phyloP scores from a whole-genome alignment of 441 rosid species.

The Pelargonium australe region DNA sequence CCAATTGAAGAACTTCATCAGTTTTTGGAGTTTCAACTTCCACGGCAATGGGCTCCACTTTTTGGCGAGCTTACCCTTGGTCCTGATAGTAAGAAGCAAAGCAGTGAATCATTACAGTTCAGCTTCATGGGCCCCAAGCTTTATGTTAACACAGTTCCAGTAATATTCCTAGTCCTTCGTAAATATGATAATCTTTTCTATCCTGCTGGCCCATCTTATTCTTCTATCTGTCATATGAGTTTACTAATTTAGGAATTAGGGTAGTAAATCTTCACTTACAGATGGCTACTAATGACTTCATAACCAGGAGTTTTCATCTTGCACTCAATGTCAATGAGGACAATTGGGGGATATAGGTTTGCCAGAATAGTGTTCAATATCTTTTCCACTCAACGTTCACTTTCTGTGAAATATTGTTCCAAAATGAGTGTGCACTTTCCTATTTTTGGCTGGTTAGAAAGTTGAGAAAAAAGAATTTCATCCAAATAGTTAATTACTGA shows the following conservation, averaged over 20 bases:
- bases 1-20: constrained; percentile 84
- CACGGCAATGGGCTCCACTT: constrained; percentile 94
- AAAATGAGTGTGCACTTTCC: no score
- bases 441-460: no score
- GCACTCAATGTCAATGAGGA: background rate
- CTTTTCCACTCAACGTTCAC: no score
- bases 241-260: no score
- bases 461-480: no score
- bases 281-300: background rate
- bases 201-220: background rate
- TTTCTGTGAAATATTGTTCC: no score
- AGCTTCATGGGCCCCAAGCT: constrained; percentile 90
- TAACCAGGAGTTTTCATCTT: background rate
- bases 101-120: constrained; percentile 66
- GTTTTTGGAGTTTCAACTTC: constrained; percentile 92
- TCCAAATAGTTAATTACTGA: no score
- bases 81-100: constrained; percentile 65
- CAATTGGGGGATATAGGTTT: background rate
- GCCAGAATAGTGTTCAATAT: no score
- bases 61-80: constrained; percentile 94
- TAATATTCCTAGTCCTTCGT: constrained; percentile 25
- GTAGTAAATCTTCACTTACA: no score
- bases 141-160: constrained; percentile 71
- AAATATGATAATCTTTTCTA: no score
- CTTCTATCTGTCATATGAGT: no score